A percentile compares a stretch with the other conserved stretches of the same genome.
Evolutionary conservation across 2,329 filamentous ascomycete species (phyloP).

Genomic region (Trichoderma sp.): DNA sequence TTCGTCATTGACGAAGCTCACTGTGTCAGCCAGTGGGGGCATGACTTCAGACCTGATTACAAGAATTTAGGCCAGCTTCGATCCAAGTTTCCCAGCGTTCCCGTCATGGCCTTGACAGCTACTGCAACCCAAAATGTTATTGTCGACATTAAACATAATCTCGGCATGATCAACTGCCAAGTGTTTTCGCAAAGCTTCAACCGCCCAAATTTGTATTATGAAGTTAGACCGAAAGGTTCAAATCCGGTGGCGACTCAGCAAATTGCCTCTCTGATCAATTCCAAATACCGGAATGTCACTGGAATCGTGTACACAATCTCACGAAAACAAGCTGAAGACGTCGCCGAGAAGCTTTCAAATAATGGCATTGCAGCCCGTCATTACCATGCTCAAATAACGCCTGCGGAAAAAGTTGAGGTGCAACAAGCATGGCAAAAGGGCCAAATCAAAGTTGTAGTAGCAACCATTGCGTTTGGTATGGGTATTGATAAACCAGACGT

Average conservation of each 20-base stretch:
- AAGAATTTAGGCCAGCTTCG: slow-evolving; percentile 80
- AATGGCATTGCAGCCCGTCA: slow-evolving; percentile 74
- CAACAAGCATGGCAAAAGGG: slow-evolving; percentile 85
- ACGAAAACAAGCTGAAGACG: slow-evolving; percentile 76
- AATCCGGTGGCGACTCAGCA: slow-evolving; percentile 49
- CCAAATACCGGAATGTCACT: slow-evolving; percentile 70
- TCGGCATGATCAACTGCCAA: slow-evolving; percentile 79
- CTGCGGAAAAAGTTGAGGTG: slow-evolving; percentile 68
- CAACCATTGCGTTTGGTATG: slow-evolving; percentile 99
- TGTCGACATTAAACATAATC: slow-evolving; percentile 85
- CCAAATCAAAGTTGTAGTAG: slow-evolving; percentile 84
- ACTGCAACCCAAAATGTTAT: slow-evolving; percentile 95
- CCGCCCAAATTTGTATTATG: slow-evolving; percentile 89
- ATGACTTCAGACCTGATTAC: slow-evolving; percentile 97
- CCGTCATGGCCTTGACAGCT: slow-evolving; percentile 92
- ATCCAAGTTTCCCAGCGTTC: slow-evolving; percentile 73
- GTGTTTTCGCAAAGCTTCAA: slow-evolving; percentile 94
- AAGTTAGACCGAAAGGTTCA: slow-evolving; percentile 74
- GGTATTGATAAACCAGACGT: slow-evolving; percentile 99
- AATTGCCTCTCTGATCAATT: slow-evolving; percentile 70
- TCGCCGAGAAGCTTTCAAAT: slow-evolving; percentile 70
- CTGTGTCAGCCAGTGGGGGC: slow-evolving; percentile 98
- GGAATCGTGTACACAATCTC: slow-evolving; percentile 96
- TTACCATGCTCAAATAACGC: slow-evolving; percentile 81
- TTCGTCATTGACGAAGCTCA: slow-evolving; percentile 99